Percentiles rank a stretch among this genome's conserved stretches.
Conservation (phyloP, 768 basidiomycete species). For the Boletus coccyginus region DNA sequence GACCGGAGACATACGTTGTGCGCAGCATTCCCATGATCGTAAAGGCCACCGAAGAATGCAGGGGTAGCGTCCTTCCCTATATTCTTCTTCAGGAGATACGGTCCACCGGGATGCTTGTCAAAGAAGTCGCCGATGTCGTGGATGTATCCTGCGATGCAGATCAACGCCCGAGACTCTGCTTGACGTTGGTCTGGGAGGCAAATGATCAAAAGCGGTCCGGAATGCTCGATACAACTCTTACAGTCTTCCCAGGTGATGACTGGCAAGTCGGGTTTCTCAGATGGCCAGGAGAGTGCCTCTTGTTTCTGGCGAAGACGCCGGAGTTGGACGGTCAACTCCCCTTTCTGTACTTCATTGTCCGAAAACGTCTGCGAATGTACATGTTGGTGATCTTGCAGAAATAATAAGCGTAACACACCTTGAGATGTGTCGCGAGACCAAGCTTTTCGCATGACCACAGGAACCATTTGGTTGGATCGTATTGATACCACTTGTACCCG, state of each 20-base stretch:
- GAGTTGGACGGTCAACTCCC: constrained; percentile 87
- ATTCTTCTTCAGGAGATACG: constrained; percentile 72
- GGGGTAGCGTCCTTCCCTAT: constrained; percentile 89
- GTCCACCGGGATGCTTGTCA: constrained; percentile 87
- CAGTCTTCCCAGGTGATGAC: constrained; percentile 83
- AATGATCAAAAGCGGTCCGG: constrained; percentile 3
- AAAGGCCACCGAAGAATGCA: constrained; percentile 88
- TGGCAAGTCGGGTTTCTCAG: constrained; percentile 69
- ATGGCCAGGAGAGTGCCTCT: constrained; percentile 74
- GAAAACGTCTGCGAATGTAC: constrained; percentile 37
- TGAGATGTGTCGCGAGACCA: constrained; percentile 51
- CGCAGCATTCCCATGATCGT: constrained; percentile 79
- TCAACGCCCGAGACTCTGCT: constrained; percentile 69
- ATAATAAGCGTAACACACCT: constrained; percentile 25
- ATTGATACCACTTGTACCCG: constrained; percentile 84
- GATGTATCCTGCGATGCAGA: constrained; percentile 86
- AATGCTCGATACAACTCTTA: constrained; percentile 29
- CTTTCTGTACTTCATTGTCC: constrained; percentile 72
- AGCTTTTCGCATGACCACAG: constrained; percentile 45
- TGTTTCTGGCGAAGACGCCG: constrained; percentile 76
- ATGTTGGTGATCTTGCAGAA: background rate
- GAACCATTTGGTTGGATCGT: constrained; percentile 91
- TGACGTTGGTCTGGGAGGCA: constrained; percentile 65
- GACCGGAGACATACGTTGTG: constrained; percentile 57
- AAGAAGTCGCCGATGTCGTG: constrained; percentile 79